These are phyloP conservation scores for Bruguiera hainesii DNA, from an alignment of 441 rosid species.

Conservation along the genomic window DNA sequence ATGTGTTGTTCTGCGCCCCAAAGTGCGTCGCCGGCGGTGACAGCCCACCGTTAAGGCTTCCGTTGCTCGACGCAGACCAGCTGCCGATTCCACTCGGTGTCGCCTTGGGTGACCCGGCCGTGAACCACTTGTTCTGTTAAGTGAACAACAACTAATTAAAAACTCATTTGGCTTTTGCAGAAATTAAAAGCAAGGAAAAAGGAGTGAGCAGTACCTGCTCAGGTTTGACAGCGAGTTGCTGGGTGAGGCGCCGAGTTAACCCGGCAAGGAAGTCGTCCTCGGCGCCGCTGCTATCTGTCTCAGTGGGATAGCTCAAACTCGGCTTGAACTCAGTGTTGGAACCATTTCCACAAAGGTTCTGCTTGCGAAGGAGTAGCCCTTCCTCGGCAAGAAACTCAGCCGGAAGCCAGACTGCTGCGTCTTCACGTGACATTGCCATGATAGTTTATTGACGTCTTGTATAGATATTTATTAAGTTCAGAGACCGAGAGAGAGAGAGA, in stretches of 20 bases:
- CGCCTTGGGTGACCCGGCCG: conserved; percentile 66
- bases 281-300: conserved; percentile 54
- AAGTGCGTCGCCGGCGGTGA: conserved; percentile 70
- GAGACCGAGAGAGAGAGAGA: background rate
- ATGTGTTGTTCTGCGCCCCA: conserved; percentile 35
- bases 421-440: conserved; percentile 35
- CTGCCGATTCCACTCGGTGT: conserved; percentile 57
- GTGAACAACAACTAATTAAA: background rate
- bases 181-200: background rate
- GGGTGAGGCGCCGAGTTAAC: conserved; percentile 70
- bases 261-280: conserved; percentile 78
- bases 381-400: conserved; percentile 27
- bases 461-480: no score
- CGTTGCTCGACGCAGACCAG: conserved; percentile 52
- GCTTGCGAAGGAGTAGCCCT: conserved; percentile 20
- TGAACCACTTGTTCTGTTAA: conserved; percentile 30
- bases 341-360: conserved; percentile 3
- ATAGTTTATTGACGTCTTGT: background rate
- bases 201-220: conserved; percentile 35
- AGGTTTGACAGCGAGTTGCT: conserved; percentile 42
- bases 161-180: background rate
- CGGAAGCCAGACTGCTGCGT: conserved; percentile 35
- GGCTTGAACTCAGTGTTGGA: conserved; percentile 26
- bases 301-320: conserved; percentile 48
- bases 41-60: conserved; percentile 57